Percentiles rank a stretch among this genome's conserved stretches.
Evolutionary conservation across 2,329 filamentous ascomycete species (phyloP).

Genomic region (Cryphonectria japonica): DNA sequence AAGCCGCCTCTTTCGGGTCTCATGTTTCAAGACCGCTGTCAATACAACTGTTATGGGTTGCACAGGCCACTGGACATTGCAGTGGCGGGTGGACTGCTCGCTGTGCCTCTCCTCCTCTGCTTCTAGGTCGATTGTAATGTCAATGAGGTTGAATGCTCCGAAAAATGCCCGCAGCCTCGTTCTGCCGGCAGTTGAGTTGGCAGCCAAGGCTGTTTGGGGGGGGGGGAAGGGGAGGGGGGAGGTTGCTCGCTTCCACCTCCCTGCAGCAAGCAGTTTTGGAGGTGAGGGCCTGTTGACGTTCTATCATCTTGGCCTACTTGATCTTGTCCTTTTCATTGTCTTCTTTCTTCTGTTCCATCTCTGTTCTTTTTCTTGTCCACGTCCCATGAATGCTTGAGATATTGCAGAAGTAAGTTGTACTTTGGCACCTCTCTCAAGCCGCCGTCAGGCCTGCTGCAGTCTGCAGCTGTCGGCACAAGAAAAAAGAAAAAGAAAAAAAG

Average conservation of each 20-base stretch:
- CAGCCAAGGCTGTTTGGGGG: neutral
- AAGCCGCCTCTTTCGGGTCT: neutral
- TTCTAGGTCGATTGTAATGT: conserved; percentile 12
- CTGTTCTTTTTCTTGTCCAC: neutral
- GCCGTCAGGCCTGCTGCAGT: neutral
- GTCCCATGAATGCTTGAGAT: neutral
- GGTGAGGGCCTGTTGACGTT: neutral
- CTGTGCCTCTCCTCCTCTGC: conserved; percentile 6
- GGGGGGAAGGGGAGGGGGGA: neutral
- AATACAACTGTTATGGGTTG: neutral
- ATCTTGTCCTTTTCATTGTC: neutral
- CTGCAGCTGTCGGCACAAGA: neutral
- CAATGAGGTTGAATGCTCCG: conserved; percentile 1
- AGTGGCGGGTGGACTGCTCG: neutral
- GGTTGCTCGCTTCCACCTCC: neutral
- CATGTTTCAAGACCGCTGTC: neutral
- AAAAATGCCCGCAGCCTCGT: neutral
- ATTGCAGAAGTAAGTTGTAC: neutral
- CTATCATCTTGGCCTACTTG: neutral
- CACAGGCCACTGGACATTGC: neutral
- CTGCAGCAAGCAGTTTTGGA: neutral
- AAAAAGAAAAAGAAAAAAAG: too few species aligned
- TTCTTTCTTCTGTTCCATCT: neutral
- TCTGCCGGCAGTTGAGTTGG: conserved; percentile 20
- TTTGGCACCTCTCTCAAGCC: neutral